Percentiles rank a stretch among this genome's conserved stretches.
Evolutionary conservation across 2,329 filamentous ascomycete species (phyloP).

Genomic region (Beauveria sp.): DNA sequence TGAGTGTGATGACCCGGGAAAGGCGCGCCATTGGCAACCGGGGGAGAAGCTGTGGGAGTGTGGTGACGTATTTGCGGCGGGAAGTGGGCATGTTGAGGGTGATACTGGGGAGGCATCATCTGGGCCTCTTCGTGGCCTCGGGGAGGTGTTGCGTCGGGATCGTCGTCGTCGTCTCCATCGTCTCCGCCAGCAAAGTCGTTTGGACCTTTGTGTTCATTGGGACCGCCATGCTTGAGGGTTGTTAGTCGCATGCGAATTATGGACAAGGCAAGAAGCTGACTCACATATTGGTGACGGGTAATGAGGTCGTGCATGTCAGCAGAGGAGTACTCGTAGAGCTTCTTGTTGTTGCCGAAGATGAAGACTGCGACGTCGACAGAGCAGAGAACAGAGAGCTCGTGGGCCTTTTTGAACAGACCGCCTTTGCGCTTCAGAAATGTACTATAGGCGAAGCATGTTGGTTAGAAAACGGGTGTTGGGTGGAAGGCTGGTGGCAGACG

Average conservation of each 20-base stretch:
- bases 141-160: constrained; percentile 60
- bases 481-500: not conserved
- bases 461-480: not conserved
- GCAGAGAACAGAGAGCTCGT: constrained; percentile 95
- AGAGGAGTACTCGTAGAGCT: constrained; percentile 96
- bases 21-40: constrained; percentile 68
- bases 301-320: constrained; percentile 88
- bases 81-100: constrained; percentile 58
- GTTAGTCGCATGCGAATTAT: constrained; percentile 13
- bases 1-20: constrained; percentile 48
- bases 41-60: constrained; percentile 81
- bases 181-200: constrained; percentile 85
- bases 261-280: constrained; percentile 29
- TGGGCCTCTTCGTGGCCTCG: constrained; percentile 54
- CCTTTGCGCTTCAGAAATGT: constrained; percentile 99
- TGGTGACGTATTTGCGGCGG: constrained; percentile 75
- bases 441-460: constrained; percentile 37
- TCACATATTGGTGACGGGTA: constrained; percentile 80
- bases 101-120: constrained; percentile 64
- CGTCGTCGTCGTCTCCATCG: constrained; percentile 76
- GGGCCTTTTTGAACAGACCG: constrained; percentile 97
- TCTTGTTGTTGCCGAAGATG: constrained; percentile 98
- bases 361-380: constrained; percentile 98
- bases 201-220: constrained; percentile 95
- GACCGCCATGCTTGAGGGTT: constrained; percentile 66